A percentile compares a stretch with the other conserved stretches of the same genome.
Evolutionary conservation across 2,329 filamentous ascomycete genomes (phyloP).

Genomic region (Stagonosporopsis rhizophila): DNA sequence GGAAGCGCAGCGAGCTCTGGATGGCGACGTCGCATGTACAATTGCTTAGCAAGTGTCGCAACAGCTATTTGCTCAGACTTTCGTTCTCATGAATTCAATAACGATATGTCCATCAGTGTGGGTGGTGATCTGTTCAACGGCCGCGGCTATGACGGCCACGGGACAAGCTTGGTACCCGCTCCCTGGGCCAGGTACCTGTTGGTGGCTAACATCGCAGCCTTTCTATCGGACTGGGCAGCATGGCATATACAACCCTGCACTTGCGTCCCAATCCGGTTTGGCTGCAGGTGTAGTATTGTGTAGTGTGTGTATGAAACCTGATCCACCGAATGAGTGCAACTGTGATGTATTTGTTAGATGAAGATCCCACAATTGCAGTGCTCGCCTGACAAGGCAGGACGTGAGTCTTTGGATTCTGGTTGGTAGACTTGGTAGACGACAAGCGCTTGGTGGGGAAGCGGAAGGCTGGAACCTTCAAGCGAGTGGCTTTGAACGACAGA

Average conservation of each 20-base stretch:
- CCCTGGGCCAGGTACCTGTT: conserved; percentile 28
- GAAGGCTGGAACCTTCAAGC: conserved; percentile 16
- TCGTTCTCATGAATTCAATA: neutral
- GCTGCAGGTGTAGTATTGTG: conserved; percentile 9
- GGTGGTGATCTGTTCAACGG: conserved; percentile 25
- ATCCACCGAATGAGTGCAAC: conserved; percentile 5
- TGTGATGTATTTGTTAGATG: conserved; percentile 15
- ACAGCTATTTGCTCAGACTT: neutral
- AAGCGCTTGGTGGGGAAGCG: conserved; percentile 21
- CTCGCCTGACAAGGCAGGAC: conserved; percentile 10
- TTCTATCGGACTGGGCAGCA: conserved; percentile 46
- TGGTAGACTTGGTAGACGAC: conserved; percentile 11
- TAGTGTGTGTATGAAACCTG: conserved; percentile 9
- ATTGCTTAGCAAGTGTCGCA: neutral
- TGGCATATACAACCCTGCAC: conserved; percentile 37
- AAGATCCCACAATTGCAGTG: conserved; percentile 13
- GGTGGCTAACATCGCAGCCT: conserved; percentile 28
- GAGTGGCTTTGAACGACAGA: conserved; percentile 8
- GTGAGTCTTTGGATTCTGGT: conserved; percentile 9
- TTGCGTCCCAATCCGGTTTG: conserved; percentile 18
- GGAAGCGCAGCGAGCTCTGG: neutral
- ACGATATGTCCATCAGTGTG: neutral
- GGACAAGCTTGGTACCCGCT: conserved; percentile 31
- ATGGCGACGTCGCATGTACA: neutral
- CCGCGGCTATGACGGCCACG: conserved; percentile 34